phyloP scores from a whole-genome alignment of 148 eudicot species.

The Pharnaceum exiguum region DNA sequence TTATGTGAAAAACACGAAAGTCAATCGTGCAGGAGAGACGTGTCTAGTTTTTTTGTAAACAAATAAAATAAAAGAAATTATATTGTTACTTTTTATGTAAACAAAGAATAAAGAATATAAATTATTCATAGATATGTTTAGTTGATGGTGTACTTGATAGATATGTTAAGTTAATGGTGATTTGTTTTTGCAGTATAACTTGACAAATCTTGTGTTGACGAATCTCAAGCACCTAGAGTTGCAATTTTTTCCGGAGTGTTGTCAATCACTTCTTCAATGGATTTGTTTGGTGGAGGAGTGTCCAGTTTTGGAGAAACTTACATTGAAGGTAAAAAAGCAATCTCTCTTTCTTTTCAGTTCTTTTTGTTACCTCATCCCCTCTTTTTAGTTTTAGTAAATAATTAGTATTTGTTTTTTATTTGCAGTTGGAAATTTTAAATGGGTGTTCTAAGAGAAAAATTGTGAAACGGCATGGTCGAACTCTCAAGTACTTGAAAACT shows the following conservation, averaged over 20 bases:
- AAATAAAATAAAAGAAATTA: too few species aligned
- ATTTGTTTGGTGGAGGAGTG: neutral
- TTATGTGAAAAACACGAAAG: too few species aligned
- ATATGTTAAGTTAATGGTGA: too few species aligned
- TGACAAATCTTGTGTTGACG: neutral
- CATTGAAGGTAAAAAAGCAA: neutral
- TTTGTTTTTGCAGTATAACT: neutral
- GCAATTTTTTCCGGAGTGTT: neutral
- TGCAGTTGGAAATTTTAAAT: too few species aligned
- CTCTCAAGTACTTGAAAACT: constrained; percentile 7
- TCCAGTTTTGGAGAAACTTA: constrained; percentile 3
- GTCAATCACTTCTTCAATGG: neutral
- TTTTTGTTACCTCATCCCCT: neutral
- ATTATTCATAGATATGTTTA: too few species aligned
- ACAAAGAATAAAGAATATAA: too few species aligned
- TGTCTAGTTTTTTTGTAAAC: too few species aligned
- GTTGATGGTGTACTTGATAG: too few species aligned
- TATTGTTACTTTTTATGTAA: too few species aligned
- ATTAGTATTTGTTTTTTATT: neutral
- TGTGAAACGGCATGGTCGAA: constrained; percentile 3
- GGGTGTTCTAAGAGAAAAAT: too few species aligned
- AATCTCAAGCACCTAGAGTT: constrained; percentile 17
- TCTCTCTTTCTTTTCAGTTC: neutral
- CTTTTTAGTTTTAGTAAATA: neutral
- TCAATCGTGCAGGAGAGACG: too few species aligned